Base-by-base conservation (phyloP, 2,329 filamentous ascomycete species). In the Teratosphaeria epicoccoides region DNA sequence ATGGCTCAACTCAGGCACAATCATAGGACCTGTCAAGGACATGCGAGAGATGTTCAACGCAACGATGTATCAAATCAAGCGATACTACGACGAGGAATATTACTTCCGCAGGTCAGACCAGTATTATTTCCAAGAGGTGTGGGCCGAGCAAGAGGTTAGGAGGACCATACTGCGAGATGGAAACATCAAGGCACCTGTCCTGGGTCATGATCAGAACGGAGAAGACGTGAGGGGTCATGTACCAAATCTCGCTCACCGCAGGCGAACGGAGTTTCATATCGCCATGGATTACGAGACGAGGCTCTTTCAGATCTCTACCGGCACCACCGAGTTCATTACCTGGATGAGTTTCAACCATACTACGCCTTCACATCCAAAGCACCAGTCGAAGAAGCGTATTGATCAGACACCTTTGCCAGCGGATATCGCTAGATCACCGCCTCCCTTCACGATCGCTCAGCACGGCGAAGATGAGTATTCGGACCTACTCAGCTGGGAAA, bases 121-220 rank as follows among this genome's bases (percentile, higher is more conserved):
- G 58, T 65, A 70, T 53, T 71, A 73, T n/a, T 70, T 80, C 49
- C 70, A 74, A 4, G 71, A 75, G 52, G 71, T 81, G 40, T 79
- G 73, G 51, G 76, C 73, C 22, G 70, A 74, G 44, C 78, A 80
- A 59, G 77, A 80, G 60, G 73, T 73, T 46, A n/a, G 73, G 44
- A 68, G 77, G 28, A 69, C 76, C 50, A 56, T 70, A 23, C 29
- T 66, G 68, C 56, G 28, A 28, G 24, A 49, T 24, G 48, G 48
- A 10, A 24, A 20, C 24, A 10, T 50, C 20, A 26, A 26, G 20
- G 11, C 25, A 6, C 46, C 46, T 26, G 46, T 47, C 9, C 6
- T 49, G 28, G 40, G 17, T 12, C 10, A 49, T 14, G 22, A 47
- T 17, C 49, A 25, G 43, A 24, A 14, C 5, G 23, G 48, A n/a